Conservation (phyloP, 192 early-diverging fungal genomes). For the Podila epicladia region DNA sequence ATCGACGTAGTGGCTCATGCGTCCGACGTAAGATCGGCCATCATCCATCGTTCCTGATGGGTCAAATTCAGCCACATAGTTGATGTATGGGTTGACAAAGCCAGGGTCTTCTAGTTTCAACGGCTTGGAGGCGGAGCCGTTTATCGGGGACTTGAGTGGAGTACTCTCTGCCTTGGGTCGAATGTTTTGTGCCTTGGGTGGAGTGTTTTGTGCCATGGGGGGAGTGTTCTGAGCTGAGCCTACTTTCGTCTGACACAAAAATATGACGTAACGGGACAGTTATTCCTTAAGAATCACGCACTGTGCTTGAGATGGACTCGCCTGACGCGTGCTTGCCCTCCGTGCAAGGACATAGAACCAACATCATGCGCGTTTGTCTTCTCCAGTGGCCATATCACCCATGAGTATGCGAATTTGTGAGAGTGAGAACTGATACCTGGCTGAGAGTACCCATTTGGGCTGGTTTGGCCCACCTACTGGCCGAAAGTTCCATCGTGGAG, state of each 20-base stretch:
- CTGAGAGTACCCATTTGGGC: neutral
- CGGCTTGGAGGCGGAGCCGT: neutral
- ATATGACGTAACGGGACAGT: no score
- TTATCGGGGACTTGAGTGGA: neutral
- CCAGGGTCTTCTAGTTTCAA: neutral
- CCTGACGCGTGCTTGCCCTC: no score
- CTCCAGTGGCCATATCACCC: neutral
- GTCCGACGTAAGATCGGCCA: slow-evolving; percentile 31
- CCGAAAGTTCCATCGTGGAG: neutral
- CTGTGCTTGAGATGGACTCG: no score
- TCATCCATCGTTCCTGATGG: slow-evolving; percentile 23
- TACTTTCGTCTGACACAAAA: no score
- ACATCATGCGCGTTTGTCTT: no score
- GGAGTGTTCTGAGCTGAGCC: no score
- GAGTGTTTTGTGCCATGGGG: no score
- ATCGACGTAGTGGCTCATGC: slow-evolving; percentile 21
- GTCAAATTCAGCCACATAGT: slow-evolving; percentile 14
- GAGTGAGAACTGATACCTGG: neutral
- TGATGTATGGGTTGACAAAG: slow-evolving; percentile 18
- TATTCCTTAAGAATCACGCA: no score
- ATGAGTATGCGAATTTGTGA: neutral
- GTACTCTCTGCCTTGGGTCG: neutral
- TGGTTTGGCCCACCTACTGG: neutral
- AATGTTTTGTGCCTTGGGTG: no score
- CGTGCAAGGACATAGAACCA: no score